Evolutionary conservation across 768 basidiomycete species (phyloP), one percentile per base, ranked within the genome.

Genomic region (Psilocybe cubensis): DNA sequence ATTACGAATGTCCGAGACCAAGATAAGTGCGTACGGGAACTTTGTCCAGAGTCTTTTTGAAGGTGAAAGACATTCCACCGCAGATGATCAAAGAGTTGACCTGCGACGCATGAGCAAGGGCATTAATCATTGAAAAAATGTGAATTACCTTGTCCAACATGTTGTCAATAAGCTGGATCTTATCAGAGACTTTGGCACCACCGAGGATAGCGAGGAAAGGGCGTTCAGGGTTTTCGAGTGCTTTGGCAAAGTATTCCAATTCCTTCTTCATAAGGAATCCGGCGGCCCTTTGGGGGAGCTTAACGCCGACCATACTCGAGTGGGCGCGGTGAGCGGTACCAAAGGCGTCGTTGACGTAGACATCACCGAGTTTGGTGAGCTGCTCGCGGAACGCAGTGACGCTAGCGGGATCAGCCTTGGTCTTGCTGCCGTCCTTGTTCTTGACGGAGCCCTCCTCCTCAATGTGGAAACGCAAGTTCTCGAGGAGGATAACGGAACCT

Each of bases 221-320:
- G 40, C 91, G 79, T 66, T 96, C 94, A 18, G 96, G 96, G 63
- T 81, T 87, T 72, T 99, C 96, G 27, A 99, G 84, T 53, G 94
- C 96, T 76, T 98, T 99, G 45, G 96, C 94, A 74, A 99, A 98
- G 81, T 88, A 99, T 66, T 98, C 96, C 65, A 99, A 87, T 74
- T 99, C 96, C 76, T 98, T 98, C 79, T 96, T 97, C 81, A 99
- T 90, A 60, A 99, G 83, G 81, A 97, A 95, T 23, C 96, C 96
- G 28, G 96, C 87, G 1, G 96, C 96, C 64, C 94, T 84, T 74
- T 96, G 90, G 6, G 89, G 87, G 17, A 98, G 83, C 71, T 96
- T 86, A 66, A 99, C 83, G 65, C 96, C 96, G 64, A 99, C 96
- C 96, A 99, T 98, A 67, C 92, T 95, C 0, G 96, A 98, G 74